Base-by-base conservation (phyloP, 2,329 filamentous ascomycete genomes). In the Ploettnerulaceae sp. region DNA sequence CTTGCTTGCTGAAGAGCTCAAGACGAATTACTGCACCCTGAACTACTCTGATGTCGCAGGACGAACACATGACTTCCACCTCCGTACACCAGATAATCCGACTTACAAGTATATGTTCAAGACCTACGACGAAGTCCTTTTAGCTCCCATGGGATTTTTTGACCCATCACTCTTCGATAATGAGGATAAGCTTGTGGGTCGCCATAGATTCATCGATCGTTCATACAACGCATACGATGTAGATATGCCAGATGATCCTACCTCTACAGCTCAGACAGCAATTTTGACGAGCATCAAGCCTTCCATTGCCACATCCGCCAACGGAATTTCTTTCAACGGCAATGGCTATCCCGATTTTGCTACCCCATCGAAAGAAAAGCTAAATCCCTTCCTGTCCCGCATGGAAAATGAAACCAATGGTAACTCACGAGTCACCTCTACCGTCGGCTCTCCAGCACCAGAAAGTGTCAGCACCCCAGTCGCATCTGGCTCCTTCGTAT, bases 21-120 rank as follows among this genome's bases (percentile, higher is more conserved):
- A 98, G 72, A 86, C 85, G 58, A 95, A 89, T 64, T 84, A 88
- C 62, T 95, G 89, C 65, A 95, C 89, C 3, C 84, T 97, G 79
- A 86, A 87, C 20, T 90, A 96, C 64, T 82, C 83, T 7, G 86
- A 91, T 52, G 86, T 98, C 44, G 90, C 85, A 9, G 89, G 95
- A 4, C 88, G 95, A 67, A 75, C 88, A 3, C 88, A 81, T 69
- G 84, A 94, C 59, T 97, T 97, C 63, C 89, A 97, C 65, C 77
- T 98, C 12, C 84, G 93, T 21, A 86, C 87, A 7, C 84, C 87
- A 1, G 89, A 89, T 43, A 83, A 95, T 63, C 84, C 93, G 41
- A 98, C 93, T 1, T 79, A 83, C 53, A 96, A 95, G 67, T 97
- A 95, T 67, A 80, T 82, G 31, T 97, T 96, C 75, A 97, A 97